Base-by-base conservation (phyloP, 208 protist species). In the Crithidia brevicula region DNA sequence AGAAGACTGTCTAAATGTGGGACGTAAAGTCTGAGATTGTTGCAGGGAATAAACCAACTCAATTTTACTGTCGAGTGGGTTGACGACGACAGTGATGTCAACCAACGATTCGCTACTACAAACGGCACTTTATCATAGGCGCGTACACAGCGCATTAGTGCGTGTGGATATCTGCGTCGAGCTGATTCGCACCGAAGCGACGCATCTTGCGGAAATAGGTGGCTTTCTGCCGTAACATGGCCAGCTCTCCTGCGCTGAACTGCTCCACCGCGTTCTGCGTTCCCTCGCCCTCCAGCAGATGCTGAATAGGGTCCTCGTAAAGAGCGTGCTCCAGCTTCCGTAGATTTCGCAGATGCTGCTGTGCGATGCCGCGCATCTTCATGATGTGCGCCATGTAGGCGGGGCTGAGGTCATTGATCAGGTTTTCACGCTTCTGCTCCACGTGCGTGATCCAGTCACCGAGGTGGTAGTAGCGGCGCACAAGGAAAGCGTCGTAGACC, bases 181-280 rank as follows among this genome's bases (percentile, higher is more conserved):
- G 74, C 71, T 96, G 86, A 60, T 90, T 91, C 5, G 67, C 79
- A 20, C 89, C 87, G 30, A 93, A 83, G 42, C 73, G 76, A n/a
- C 74, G 67, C 83, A 93, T 91, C 49, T 93, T 93, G 9, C 87
- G 77, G 61, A 92, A 96, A 62, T 94, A 96, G 28, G 79, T 52
- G 3, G 86, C 88, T 81, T 92, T 93, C 67, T 96, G 91, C 59
- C 81, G 73, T 63, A 96, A 62, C 64, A 96, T 88, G 16, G 82
- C 91, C 9, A 96, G 34, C 49, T 96, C 91, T 10, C 80, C 79
- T 11, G 77, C 62, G 18, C 76, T 86, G 73, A 89, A 94, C 54
- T 83, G 79, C 33, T 71, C 73, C 23, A 83, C 49, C 16, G 51
- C 67, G 38, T 67, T 67, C 40, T 58, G 61, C 18, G 18, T 38